Evolutionary conservation across 1,284 basidiomycete genomes (phyloP), one percentile per base, ranked within the genome.

Genomic region (Ceratobasidium papillatum): DNA sequence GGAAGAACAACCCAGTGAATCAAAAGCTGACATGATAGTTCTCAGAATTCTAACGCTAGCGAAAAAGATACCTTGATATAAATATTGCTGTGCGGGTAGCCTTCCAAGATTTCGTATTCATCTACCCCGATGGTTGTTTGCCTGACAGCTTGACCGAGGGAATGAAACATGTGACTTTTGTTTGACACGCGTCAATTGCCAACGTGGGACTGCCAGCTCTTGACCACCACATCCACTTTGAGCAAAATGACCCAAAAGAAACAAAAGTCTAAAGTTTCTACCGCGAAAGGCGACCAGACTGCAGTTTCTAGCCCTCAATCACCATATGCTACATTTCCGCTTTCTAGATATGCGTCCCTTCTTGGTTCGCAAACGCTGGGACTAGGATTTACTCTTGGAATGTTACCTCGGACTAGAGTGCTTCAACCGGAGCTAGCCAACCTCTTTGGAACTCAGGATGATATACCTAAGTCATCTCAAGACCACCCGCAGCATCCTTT

Each of bases 311-410:
- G 1, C 14, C 36, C 30, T 64, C 32, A n/a, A 14, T 36, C 56
- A 36, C 69, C 69, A 14, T 72, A 62, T 17, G 41, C 38, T 36
- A 19, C 63, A 5, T 78, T 81, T 62, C 80, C 81, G 7, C 78
- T 86, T 49, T 84, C 85, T 11, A 83, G 85, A 58, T 94, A 94
- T 83, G 87, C 88, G 71, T 89, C 91, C n/a, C 82, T 89, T 19
- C 88, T 93, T n/a, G 88, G 88, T 38, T 89, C 93, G 34, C 91
- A 93, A 79, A 85, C 88, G 0, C 85, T 87, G 27, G 87, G 94
- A 5, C 86, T 94, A 72, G 80, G 84, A 1, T 92, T 92, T 78
- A 85, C 87, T 5, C 87, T 89, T 5, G 83, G 93, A 64, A 89
- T 89, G 79, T 85, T 92, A 19, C 92, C 90, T 17, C 89, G 88